phyloP scores from a whole-genome alignment of 495 filamentous ascomycete genomes.

The Acidiella bohemica region DNA sequence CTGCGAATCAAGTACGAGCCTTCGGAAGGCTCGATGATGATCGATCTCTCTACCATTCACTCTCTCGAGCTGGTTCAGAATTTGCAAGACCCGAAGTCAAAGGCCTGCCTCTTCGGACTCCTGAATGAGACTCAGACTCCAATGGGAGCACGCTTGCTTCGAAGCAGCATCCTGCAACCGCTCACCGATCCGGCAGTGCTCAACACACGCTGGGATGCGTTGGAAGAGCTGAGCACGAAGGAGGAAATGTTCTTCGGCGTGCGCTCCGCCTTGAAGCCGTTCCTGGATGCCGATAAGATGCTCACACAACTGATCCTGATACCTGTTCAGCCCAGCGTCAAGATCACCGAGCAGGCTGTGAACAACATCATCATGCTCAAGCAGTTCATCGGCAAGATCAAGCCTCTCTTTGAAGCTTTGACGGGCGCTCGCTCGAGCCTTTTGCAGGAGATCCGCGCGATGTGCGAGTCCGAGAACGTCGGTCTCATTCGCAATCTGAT shows the following conservation, averaged over 20 bases:
- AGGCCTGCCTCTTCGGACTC: conserved; percentile 66
- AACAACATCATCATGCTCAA: conserved; percentile 85
- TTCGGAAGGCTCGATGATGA: conserved; percentile 89
- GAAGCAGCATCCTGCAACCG: conserved; percentile 80
- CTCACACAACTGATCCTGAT: conserved; percentile 57
- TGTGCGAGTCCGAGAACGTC: conserved; percentile 51
- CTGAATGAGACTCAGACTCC: conserved; percentile 75
- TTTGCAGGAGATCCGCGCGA: conserved; percentile 50
- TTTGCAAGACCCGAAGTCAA: conserved; percentile 57
- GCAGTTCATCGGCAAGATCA: conserved; percentile 55
- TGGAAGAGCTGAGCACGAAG: conserved; percentile 70
- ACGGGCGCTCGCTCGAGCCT: conserved; percentile 50
- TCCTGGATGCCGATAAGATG: conserved; percentile 57
- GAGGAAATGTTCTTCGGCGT: conserved; percentile 79
- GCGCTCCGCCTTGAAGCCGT: conserved; percentile 55
- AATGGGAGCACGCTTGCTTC: conserved; percentile 71
- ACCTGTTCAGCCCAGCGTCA: conserved; percentile 49
- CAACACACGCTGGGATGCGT: conserved; percentile 58
- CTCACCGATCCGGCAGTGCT: conserved; percentile 54
- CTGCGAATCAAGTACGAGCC: conserved; percentile 75
- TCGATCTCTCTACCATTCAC: conserved; percentile 72
- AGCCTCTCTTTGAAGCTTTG: conserved; percentile 55
- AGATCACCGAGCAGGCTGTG: conserved; percentile 61
- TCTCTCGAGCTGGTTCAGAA: conserved; percentile 88
- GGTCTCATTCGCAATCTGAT: conserved; percentile 50